Percentiles rank a stretch among this genome's conserved stretches.
These are phyloP conservation scores for Stemphylium vesicarium DNA, from an alignment of 2,329 filamentous ascomycete genomes.

Conservation along the genomic window DNA sequence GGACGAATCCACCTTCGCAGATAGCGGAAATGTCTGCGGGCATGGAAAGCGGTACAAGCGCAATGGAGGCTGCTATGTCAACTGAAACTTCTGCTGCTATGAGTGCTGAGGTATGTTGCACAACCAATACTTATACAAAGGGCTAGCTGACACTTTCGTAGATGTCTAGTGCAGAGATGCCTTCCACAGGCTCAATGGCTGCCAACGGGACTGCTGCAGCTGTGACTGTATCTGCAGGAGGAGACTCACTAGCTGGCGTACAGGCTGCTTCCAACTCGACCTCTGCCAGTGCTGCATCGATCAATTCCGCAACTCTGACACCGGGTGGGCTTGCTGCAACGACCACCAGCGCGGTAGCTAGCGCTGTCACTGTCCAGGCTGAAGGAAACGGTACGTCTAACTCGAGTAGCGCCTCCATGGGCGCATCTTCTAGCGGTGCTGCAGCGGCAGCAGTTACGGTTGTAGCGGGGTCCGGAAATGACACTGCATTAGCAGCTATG, in stretches of 20 bases:
- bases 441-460: slow-evolving; percentile 24
- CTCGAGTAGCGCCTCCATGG: not conserved
- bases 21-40: slow-evolving; percentile 1
- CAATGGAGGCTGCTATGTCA: not conserved
- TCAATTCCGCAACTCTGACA: slow-evolving; percentile 30
- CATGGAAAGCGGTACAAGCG: not conserved
- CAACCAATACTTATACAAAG: not conserved
- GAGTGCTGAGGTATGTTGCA: slow-evolving; percentile 22
- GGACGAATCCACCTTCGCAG: slow-evolving; percentile 2
- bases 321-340: slow-evolving; percentile 28
- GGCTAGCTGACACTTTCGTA: not conserved
- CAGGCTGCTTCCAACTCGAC: slow-evolving; percentile 12
- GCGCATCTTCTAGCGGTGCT: not conserved
- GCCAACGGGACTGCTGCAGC: slow-evolving; percentile 7
- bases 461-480: slow-evolving; percentile 21
- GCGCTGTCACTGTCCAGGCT: slow-evolving; percentile 28
- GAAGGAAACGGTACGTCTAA: slow-evolving; percentile 9
- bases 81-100: slow-evolving; percentile 4
- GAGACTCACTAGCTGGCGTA: slow-evolving; percentile 14
- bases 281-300: slow-evolving; percentile 18
- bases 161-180: not conserved
- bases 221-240: slow-evolving; percentile 23
- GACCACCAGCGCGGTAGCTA: slow-evolving; percentile 23
- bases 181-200: not conserved
- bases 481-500: slow-evolving; percentile 6